Evolutionary conservation across 73 alveolate genomes (phyloP).

Genomic region (Tetrahymena thermophila): DNA sequence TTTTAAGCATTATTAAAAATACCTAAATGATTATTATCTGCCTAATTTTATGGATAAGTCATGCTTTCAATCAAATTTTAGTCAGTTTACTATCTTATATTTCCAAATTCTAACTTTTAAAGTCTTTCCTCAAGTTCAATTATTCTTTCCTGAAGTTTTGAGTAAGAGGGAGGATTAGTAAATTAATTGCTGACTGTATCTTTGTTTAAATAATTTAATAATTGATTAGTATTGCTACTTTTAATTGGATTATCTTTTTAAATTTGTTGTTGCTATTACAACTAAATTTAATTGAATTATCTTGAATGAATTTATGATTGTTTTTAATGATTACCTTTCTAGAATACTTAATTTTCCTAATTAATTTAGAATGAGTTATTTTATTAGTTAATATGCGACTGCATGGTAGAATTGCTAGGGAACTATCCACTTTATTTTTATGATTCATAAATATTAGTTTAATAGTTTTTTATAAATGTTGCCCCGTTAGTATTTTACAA

Average conservation of each 20-base stretch:
- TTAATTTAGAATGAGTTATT: no score
- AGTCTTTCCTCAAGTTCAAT: not conserved
- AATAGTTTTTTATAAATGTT: no score
- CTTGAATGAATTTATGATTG: not conserved
- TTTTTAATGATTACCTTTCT: not conserved
- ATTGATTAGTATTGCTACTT: not conserved
- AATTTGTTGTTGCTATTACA: not conserved
- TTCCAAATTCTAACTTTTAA: not conserved
- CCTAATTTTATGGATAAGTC: not conserved
- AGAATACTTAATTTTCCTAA: not conserved
- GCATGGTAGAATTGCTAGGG: not conserved
- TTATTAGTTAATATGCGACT: no score
- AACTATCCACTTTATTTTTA: not conserved
- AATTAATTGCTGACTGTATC: not conserved
- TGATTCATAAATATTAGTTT: not conserved
- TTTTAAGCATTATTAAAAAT: not conserved
- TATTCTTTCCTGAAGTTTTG: not conserved
- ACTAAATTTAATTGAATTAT: not conserved
- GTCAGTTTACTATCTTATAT: not conserved
- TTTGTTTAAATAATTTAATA: not conserved
- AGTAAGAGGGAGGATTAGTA: not conserved
- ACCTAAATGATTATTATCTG: not conserved
- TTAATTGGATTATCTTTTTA: not conserved
- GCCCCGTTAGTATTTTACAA: not conserved
- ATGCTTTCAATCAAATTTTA: not conserved